These are phyloP conservation scores for Cymbidium sinense DNA, from an alignment of 106 monocot genomes.

Conservation along the genomic window DNA sequence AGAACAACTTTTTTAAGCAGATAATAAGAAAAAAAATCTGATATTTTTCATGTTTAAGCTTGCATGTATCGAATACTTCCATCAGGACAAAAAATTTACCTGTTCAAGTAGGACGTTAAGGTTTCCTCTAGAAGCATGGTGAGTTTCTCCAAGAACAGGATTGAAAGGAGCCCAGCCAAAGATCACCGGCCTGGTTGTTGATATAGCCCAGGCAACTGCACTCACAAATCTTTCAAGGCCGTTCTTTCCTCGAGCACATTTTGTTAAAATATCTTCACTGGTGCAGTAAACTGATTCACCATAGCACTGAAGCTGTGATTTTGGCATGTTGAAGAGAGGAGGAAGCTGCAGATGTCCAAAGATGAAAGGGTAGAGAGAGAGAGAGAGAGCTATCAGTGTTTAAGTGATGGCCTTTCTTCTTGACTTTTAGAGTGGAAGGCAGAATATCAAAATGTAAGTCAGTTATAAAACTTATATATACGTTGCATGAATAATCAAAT, in stretches of 20 bases:
- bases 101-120: slow-evolving; percentile 89
- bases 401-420: too few species aligned
- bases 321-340: slow-evolving; percentile 90
- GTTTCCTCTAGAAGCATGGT: slow-evolving; percentile 73
- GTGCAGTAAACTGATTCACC: slow-evolving; percentile 78
- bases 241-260: slow-evolving; percentile 44
- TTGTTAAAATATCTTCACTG: slow-evolving; percentile 41
- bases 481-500: too few species aligned
- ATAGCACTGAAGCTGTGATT: slow-evolving; percentile 91
- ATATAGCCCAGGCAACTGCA: slow-evolving; percentile 85
- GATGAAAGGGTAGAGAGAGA: not conserved
- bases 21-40: too few species aligned
- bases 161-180: slow-evolving; percentile 87
- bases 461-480: too few species aligned
- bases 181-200: slow-evolving; percentile 59
- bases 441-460: too few species aligned
- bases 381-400: too few species aligned
- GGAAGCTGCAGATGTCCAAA: slow-evolving; percentile 54
- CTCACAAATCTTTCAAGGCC: slow-evolving; percentile 64
- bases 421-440: too few species aligned
- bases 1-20: too few species aligned
- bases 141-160: slow-evolving; percentile 93
- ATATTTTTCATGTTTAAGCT: too few species aligned
- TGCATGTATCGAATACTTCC: too few species aligned
- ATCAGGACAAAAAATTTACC: slow-evolving; percentile 27